phyloP scores from a whole-genome alignment of 2,329 filamentous ascomycete genomes.

The Trematosphaeria pertusa region DNA sequence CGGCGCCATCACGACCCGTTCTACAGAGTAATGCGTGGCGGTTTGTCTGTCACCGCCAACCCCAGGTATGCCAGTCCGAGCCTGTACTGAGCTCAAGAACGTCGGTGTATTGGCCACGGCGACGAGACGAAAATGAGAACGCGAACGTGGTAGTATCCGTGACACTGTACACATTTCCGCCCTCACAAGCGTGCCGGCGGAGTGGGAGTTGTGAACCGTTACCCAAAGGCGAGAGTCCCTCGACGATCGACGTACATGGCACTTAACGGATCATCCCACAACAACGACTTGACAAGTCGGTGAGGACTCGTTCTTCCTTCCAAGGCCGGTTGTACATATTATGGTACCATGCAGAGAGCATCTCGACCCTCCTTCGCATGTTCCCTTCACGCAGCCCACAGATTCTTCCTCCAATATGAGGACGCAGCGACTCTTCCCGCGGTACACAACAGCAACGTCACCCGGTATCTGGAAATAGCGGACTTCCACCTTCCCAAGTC shows the following conservation, averaged over 20 bases:
- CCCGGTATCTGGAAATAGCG: constrained; percentile 28
- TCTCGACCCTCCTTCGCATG: constrained; percentile 3
- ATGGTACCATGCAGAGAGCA: constrained; percentile 7
- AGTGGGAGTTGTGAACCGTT: constrained; percentile 22
- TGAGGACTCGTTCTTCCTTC: constrained; percentile 14
- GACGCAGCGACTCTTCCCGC: constrained; percentile 6
- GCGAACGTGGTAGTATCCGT: constrained; percentile 34
- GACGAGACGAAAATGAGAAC: constrained; percentile 36
- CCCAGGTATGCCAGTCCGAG: too few relatives aligned
- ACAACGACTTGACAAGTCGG: constrained; percentile 14
- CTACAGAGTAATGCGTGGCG: constrained; percentile 1
- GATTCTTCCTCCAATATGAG: constrained; percentile 14
- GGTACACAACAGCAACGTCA: constrained; percentile 18
- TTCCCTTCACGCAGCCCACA: constrained; percentile 7
- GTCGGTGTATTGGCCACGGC: constrained; percentile 16
- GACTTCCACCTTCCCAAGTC: constrained; percentile 7
- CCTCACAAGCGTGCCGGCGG: constrained; percentile 13
- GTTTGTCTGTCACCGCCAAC: background rate
- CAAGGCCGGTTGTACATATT: constrained; percentile 9
- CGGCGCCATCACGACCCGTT: background rate
- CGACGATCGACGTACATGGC: constrained; percentile 6
- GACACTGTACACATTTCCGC: constrained; percentile 26
- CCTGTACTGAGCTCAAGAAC: too few relatives aligned
- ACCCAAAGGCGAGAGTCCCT: constrained; percentile 13
- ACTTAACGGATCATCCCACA: constrained; percentile 3